Evolutionary conservation across 2,329 filamentous ascomycete species (phyloP).

Genomic region (Akanthomyces muscarius): DNA sequence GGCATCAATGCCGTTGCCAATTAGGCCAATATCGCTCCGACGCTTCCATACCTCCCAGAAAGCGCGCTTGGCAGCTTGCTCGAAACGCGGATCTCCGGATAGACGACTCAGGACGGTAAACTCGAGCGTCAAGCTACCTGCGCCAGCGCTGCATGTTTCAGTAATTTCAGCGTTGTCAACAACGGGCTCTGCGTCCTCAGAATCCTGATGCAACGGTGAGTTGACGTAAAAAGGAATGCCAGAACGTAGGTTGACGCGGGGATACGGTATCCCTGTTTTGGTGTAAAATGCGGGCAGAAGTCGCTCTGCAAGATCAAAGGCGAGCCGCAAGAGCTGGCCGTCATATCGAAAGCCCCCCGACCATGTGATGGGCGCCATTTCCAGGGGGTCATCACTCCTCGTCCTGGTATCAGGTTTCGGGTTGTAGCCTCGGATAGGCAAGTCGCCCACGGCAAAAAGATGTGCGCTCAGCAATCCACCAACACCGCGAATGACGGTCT

Average conservation of each 20-base stretch:
- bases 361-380: constrained; percentile 62
- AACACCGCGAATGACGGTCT: constrained; percentile 91
- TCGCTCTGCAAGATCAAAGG: constrained; percentile 76
- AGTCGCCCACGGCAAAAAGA: constrained; percentile 83
- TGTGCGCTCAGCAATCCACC: constrained; percentile 91
- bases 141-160: constrained; percentile 93
- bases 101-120: constrained; percentile 87
- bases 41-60: constrained; percentile 97
- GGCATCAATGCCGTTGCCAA: constrained; percentile 88
- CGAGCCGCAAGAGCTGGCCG: constrained; percentile 85
- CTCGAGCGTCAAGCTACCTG: constrained; percentile 91
- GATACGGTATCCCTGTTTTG: constrained; percentile 86
- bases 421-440: constrained; percentile 78
- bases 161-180: constrained; percentile 65
- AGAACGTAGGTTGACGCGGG: constrained; percentile 83
- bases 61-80: constrained; percentile 81
- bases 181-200: constrained; percentile 31
- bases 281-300: constrained; percentile 91
- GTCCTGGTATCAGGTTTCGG: constrained; percentile 37
- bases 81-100: constrained; percentile 82
- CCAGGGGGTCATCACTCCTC: constrained; percentile 38
- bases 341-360: constrained; percentile 76
- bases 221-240: constrained; percentile 92
- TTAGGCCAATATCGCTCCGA: constrained; percentile 77
- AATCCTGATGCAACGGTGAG: constrained; percentile 67